Percentiles rank a stretch among this genome's conserved stretches.
Conservation (phyloP, 2,329 filamentous ascomycete species). For the Monosporascus sp. region DNA sequence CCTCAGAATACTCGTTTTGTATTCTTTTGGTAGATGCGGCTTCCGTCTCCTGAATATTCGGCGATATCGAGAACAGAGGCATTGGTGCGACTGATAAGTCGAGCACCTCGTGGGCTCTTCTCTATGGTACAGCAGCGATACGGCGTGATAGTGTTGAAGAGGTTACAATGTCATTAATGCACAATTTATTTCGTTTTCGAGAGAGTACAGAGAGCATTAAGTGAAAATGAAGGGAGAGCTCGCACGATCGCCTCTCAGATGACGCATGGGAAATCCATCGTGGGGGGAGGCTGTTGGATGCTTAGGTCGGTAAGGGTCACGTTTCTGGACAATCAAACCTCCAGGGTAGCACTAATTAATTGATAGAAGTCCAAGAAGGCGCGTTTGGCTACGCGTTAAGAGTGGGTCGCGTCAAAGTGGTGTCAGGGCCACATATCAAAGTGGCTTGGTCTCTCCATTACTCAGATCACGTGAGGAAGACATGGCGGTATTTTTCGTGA, state of each 20-base stretch:
- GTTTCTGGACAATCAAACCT: neutral
- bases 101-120: slow-evolving; percentile 2
- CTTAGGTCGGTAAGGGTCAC: neutral
- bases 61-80: slow-evolving; percentile 42
- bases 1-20: slow-evolving; percentile 38
- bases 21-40: slow-evolving; percentile 37
- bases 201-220: neutral
- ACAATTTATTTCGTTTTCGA: neutral
- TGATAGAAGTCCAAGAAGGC: neutral
- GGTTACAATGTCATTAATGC: neutral
- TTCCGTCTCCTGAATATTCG: slow-evolving; percentile 43
- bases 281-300: neutral
- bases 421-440: neutral
- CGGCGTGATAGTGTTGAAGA: neutral
- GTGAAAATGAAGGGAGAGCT: neutral
- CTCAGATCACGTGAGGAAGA: no score
- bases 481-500: no score
- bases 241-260: neutral
- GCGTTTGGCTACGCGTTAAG: neutral
- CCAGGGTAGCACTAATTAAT: neutral
- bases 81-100: slow-evolving; percentile 25
- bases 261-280: neutral
- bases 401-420: neutral
- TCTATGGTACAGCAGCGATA: neutral
- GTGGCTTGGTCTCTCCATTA: no score